Percentiles rank a stretch among this genome's conserved stretches.
phyloP scores from a whole-genome alignment of 1,284 basidiomycete genomes.

The Abortiporus biennis region DNA sequence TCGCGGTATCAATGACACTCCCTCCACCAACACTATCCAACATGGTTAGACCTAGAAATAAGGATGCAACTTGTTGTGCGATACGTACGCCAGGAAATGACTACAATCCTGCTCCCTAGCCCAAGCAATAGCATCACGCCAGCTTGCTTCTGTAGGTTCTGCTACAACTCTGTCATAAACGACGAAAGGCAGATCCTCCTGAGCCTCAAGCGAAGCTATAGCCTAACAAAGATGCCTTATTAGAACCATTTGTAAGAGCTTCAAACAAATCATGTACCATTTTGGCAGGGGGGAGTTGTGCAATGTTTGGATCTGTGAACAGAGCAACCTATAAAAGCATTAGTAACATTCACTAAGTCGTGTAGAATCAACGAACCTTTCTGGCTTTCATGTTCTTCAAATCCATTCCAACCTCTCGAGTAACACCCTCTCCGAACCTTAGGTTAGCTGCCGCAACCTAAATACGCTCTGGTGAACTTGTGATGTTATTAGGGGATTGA shows the following conservation, averaged over 20 bases:
- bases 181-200: constrained; percentile 72
- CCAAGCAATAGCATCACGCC: constrained; percentile 86
- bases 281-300: constrained; percentile 79
- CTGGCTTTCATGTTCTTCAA: constrained; percentile 85
- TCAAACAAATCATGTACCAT: constrained; percentile 38
- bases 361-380: constrained; percentile 44
- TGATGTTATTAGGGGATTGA: constrained; percentile 2
- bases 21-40: constrained; percentile 80
- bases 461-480: not conserved
- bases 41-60: not conserved
- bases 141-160: constrained; percentile 91
- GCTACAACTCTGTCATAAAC: constrained; percentile 82
- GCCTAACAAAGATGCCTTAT: constrained; percentile 30
- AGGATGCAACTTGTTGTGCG: not conserved
- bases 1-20: constrained; percentile 93
- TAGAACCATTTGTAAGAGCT: constrained; percentile 1
- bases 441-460: constrained; percentile 90
- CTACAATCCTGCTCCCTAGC: constrained; percentile 82
- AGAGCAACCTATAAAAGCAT: constrained; percentile 69
- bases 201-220: constrained; percentile 71
- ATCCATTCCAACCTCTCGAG: constrained; percentile 91
- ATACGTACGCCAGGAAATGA: constrained; percentile 86
- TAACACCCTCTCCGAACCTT: constrained; percentile 86
- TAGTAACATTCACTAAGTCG: constrained; percentile 2
- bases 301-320: constrained; percentile 87